Percentiles rank a stretch among this genome's conserved stretches.
Evolutionary conservation across 805 yeast genomes (phyloP).

Genomic region (Candida sphagnicola): DNA sequence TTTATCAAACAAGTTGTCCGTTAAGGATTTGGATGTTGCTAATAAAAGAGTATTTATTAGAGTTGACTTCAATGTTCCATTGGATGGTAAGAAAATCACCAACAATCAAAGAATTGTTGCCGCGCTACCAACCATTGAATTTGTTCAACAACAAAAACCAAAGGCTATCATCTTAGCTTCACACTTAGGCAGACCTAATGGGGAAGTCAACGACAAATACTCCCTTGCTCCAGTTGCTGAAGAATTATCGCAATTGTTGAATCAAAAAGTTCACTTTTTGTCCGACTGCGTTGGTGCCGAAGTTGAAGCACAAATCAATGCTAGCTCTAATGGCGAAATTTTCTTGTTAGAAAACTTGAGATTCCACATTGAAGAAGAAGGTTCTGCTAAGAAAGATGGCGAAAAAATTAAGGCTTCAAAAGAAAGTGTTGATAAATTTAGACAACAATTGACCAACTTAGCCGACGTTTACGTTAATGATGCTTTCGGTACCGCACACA

Average conservation of each 20-base stretch:
- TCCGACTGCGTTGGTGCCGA: slow-evolving; percentile 89
- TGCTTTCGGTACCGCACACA: slow-evolving; percentile 99
- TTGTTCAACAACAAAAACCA: slow-evolving; percentile 88
- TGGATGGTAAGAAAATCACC: slow-evolving; percentile 95
- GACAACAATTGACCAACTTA: slow-evolving; percentile 82
- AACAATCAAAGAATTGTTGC: slow-evolving; percentile 99
- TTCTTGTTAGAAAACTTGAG: slow-evolving; percentile 95
- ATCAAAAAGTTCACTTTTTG: slow-evolving; percentile 71
- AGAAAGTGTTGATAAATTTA: slow-evolving; percentile 81
- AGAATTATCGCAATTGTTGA: slow-evolving; percentile 79
- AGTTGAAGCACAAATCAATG: slow-evolving; percentile 75
- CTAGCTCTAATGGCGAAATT: slow-evolving; percentile 74
- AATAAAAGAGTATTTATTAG: slow-evolving; percentile 98
- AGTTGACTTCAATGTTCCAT: slow-evolving; percentile 94
- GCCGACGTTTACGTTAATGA: slow-evolving; percentile 98
- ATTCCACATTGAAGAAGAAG: slow-evolving; percentile 98
- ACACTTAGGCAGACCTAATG: slow-evolving; percentile 99
- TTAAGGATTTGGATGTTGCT: slow-evolving; percentile 80
- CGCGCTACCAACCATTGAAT: slow-evolving; percentile 97
- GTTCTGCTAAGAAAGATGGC: slow-evolving; percentile 88
- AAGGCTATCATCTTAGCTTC: slow-evolving; percentile 91
- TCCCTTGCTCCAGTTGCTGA: slow-evolving; percentile 90
- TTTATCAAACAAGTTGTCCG: slow-evolving; percentile 87
- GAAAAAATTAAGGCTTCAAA: slow-evolving; percentile 89
- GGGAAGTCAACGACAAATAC: slow-evolving; percentile 80